These are phyloP conservation scores for Geranium rotundifolium DNA, from an alignment of 345 rosid genomes.

Conservation along the genomic window DNA sequence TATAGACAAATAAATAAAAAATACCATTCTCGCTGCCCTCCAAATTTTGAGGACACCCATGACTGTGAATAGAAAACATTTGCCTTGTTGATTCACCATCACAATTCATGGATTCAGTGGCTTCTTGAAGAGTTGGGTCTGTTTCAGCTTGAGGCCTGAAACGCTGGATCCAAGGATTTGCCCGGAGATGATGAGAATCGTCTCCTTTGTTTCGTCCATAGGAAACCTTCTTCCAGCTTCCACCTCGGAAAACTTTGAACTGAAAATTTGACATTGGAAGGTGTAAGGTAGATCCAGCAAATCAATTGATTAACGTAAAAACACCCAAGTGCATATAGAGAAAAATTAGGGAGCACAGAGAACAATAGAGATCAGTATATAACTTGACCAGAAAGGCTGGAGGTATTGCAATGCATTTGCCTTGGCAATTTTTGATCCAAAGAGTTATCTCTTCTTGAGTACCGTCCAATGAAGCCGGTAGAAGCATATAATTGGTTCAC, in stretches of 20 bases:
- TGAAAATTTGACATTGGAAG: slow-evolving; percentile 3
- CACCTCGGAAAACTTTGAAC: slow-evolving; percentile 59
- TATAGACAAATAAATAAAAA: slow-evolving; percentile 1
- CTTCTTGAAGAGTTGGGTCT: slow-evolving; percentile 10
- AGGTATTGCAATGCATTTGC: slow-evolving; percentile 11
- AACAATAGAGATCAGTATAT: slow-evolving; percentile 1
- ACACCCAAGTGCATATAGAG: no score
- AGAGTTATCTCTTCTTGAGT: slow-evolving; percentile 16
- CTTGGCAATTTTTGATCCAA: slow-evolving; percentile 17
- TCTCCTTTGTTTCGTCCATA: slow-evolving; percentile 24
- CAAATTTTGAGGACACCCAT: slow-evolving; percentile 13
- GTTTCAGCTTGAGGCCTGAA: slow-evolving; percentile 19
- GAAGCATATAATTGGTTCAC: slow-evolving; percentile 60
- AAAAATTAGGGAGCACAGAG: not conserved
- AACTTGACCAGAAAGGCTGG: slow-evolving; percentile 55
- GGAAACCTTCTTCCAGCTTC: slow-evolving; percentile 45
- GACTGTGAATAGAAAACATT: slow-evolving; percentile 2
- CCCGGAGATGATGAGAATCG: slow-evolving; percentile 18
- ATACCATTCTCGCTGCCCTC: slow-evolving; percentile 29
- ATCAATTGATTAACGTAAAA: not conserved
- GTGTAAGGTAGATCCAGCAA: not conserved
- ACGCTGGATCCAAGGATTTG: slow-evolving; percentile 53
- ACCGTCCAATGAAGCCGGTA: slow-evolving; percentile 24
- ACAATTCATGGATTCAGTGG: slow-evolving; percentile 12
- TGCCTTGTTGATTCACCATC: no score